phyloP scores from a whole-genome alignment of 1,139 yeast species.

The Suhomyces wounanorum region DNA sequence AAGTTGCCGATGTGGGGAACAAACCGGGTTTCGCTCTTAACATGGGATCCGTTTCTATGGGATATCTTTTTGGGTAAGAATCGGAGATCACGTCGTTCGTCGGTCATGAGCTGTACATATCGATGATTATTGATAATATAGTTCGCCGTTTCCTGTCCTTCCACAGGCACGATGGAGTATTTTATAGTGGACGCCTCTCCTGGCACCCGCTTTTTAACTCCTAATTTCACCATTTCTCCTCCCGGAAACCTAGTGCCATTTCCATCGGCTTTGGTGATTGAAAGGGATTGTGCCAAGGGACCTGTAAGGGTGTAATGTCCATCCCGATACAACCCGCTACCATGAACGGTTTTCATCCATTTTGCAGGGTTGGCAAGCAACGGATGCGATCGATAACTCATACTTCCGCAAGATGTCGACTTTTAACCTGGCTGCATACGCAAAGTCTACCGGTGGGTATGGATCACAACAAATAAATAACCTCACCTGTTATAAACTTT shows the following conservation, averaged over 20 bases:
- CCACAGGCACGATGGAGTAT: constrained; percentile 15
- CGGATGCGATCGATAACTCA: constrained; percentile 24
- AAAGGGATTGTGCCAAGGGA: constrained; percentile 28
- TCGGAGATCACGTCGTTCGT: constrained; percentile 14
- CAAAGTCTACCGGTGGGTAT: too few relatives aligned
- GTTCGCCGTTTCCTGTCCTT: constrained; percentile 12
- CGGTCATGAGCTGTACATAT: constrained; percentile 14
- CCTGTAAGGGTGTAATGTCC: constrained; percentile 16
- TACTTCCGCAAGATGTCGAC: neutral
- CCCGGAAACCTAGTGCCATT: constrained; percentile 22
- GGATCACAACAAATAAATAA: neutral
- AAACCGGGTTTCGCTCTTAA: constrained; percentile 15
- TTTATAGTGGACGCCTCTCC: neutral
- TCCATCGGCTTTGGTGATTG: constrained; percentile 25
- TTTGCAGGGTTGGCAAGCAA: constrained; percentile 27
- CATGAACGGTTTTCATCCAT: constrained; percentile 22
- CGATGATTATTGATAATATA: constrained; percentile 17
- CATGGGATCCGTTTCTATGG: constrained; percentile 11
- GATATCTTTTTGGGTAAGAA: constrained; percentile 18
- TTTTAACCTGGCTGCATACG: too few relatives aligned
- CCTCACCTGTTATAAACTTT: neutral
- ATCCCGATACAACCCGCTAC: constrained; percentile 3
- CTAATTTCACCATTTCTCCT: constrained; percentile 28
- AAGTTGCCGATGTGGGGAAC: constrained; percentile 17
- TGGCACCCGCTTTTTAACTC: constrained; percentile 14